Evolutionary conservation across 768 basidiomycete genomes (phyloP), one percentile per base, ranked within the genome.

Genomic region (Infundibulicybe gibba): DNA sequence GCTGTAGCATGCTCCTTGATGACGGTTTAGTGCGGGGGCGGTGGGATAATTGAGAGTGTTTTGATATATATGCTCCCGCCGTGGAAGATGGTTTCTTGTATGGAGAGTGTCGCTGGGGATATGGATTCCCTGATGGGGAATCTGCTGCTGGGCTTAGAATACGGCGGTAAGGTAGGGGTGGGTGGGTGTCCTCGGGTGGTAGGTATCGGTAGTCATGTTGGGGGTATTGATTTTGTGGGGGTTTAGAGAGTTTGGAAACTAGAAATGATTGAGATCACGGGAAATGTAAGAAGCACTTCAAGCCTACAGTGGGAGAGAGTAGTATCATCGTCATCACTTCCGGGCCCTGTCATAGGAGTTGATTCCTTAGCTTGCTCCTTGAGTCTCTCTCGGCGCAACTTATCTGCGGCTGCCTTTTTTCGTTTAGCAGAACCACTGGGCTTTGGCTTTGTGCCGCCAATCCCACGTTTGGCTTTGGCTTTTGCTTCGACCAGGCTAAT

Each of bases 1-100:
- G 83, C 58, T 90, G 77, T 34, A 90, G 60, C 75, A 88, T 80
- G 14, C 75, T 76, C 44, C 77, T 68, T 38, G 69, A 69, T 14
- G 69, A 68, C 15, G 59, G 53, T 41, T 56, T 38, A 6, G 35
- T n/a, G 35, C 35, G 54, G 38, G 62, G 53, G 40, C 53, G 61
- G 16, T 60, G 55, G 41, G 53, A 52, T 40, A 44, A 16, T 13
- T 46, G 45, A 30, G 33, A 41, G 34, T 44, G 19, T 30, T 20
- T 39, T n/a, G 52, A 45, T 15, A 45, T 46, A 21, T 41, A 40
- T 16, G 35, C 35, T 38, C n/a, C 17, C 6, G 17, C 10, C 25
- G 21, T 25, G n/a, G 44, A 51, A 33, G 44, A 51, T 43, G 44
- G 46, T 52, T 59, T 33, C 44, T 42, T 19, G 38, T 72, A 74